Base-by-base conservation (phyloP, 805 yeast species). In the Ogataea methylovora region DNA sequence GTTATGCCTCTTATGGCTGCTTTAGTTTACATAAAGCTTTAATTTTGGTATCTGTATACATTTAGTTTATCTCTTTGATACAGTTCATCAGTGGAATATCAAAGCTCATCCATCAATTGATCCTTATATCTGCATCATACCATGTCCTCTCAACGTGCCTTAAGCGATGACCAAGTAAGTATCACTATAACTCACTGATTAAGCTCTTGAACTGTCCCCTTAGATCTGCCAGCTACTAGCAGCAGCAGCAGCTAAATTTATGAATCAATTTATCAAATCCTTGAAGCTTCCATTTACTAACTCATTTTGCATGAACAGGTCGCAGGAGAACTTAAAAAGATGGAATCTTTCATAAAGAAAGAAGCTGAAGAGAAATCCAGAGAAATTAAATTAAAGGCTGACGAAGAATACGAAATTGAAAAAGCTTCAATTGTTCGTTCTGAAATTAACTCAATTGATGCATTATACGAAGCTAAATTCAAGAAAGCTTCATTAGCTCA, bases 321-420 rank as follows among this genome's bases (percentile, higher is more conserved):
- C 48, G 87, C 83, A 55, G 86, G 86, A 50, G 98, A 92, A 70
- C 84, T 92, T 63, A 79, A 80, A 60, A 92, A 92, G 71, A 92
- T 92, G 97, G 95, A 90, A 60, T 88, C 94, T 57, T 92, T 92
- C 79, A 92, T 92, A 74, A 85, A 83, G 67, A 92, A 90, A 75
- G 99, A 92, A 68, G 99, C 99, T 26, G 94, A 88, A 54, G 99
- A 92, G 63, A 92, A 92, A 68, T 96, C 97, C 47, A 85, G 84
- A 60, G 99, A 92, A 64, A 87, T 92, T 56, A 79, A 73, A 58
- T 71, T 92, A 52, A 94, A 92, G 69, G 96, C 97, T 29, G 95
- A 94, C 59, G 98, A 92, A 63, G 99, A 92, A 67, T 92, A 90
- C 59, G 97, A 92, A 63, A 88, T 92, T 52, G 98, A 92, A 60